A percentile compares a stretch with the other conserved stretches of the same genome.
Conservation (phyloP, 805 yeast species). For the Lipomyces lipofer region DNA sequence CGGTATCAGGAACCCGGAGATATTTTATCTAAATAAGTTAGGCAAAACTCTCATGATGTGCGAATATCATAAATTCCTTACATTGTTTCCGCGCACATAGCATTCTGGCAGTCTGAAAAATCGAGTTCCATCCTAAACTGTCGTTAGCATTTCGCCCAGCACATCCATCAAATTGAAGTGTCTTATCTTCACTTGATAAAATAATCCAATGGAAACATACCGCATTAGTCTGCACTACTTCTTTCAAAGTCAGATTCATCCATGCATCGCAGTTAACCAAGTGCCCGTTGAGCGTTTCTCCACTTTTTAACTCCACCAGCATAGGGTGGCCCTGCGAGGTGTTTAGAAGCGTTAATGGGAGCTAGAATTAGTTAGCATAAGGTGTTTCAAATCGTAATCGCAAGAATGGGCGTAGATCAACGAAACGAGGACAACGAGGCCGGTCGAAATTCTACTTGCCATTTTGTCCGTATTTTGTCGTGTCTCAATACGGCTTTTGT, state of each 20-base stretch:
- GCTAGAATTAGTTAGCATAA: conserved; percentile 45
- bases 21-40: conserved; percentile 41
- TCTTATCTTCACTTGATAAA: background rate
- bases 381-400: too few species aligned
- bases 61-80: conserved; percentile 39
- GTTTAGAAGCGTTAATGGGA: conserved; percentile 86
- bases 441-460: too few species aligned
- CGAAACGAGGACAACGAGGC: too few species aligned
- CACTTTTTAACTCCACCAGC: conserved; percentile 85
- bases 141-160: conserved; percentile 16
- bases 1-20: conserved; percentile 45
- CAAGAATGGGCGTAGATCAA: too few species aligned
- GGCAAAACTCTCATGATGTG: conserved; percentile 14
- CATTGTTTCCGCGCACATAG: conserved; percentile 82
- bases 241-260: conserved; percentile 87
- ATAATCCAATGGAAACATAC: conserved; percentile 8
- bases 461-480: too few species aligned
- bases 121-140: conserved; percentile 52
- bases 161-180: conserved; percentile 3
- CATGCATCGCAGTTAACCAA: conserved; percentile 85
- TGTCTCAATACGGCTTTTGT: too few species aligned
- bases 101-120: conserved; percentile 68
- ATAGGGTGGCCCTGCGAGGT: conserved; percentile 88
- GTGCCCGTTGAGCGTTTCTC: conserved; percentile 84
- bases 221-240: conserved; percentile 65